Evolutionary conservation across 345 rosid species (phyloP).

Genomic region (Eucalyptus guilfoylei): DNA sequence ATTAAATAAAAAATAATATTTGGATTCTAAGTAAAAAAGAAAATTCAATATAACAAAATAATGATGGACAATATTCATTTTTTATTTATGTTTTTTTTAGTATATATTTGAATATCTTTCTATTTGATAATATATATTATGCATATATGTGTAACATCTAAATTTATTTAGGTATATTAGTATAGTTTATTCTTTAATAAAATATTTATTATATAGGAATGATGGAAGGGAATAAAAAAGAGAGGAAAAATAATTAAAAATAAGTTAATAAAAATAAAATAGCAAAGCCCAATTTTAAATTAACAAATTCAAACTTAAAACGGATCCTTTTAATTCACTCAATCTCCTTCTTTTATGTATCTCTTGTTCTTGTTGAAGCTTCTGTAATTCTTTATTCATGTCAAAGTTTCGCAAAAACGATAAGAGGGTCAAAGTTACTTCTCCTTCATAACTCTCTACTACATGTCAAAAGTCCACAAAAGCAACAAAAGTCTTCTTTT

Average conservation of each 20-base stretch:
- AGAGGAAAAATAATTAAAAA: too few species aligned
- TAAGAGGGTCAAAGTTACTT: background rate
- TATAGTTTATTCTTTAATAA: background rate
- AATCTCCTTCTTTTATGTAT: background rate
- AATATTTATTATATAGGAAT: background rate
- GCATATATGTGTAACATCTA: background rate
- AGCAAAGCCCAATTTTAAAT: background rate
- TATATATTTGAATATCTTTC: background rate
- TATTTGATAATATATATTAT: too few species aligned
- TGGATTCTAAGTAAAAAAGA: background rate
- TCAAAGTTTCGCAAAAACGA: background rate
- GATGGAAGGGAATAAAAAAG: background rate
- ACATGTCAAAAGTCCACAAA: background rate
- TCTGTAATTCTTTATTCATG: background rate
- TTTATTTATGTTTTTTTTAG: too few species aligned
- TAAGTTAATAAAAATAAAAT: too few species aligned
- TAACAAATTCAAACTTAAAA: background rate
- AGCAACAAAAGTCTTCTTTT: background rate
- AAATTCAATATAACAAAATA: background rate
- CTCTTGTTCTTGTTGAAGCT: background rate
- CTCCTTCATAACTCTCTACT: background rate
- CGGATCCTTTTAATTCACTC: background rate
- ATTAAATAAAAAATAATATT: too few species aligned
- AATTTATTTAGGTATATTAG: background rate
- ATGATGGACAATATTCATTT: too few species aligned